phyloP scores from a whole-genome alignment of 2,329 filamentous ascomycete genomes.

The Thielaviopsis musarum region DNA sequence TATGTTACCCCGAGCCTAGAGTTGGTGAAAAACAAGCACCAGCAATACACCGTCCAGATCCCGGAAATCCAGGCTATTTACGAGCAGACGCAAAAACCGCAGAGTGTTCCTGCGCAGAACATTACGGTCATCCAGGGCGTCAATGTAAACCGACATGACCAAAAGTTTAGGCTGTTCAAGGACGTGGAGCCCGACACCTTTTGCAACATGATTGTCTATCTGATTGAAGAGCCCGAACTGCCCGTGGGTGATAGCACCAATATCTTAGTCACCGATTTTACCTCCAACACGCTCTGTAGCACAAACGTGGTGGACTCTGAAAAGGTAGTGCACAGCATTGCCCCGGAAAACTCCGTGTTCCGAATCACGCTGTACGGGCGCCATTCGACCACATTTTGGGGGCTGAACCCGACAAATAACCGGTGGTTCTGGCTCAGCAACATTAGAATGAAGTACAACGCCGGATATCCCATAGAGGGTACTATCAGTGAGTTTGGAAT shows the following conservation, averaged over 20 bases:
- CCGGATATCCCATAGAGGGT: neutral
- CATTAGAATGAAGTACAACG: neutral
- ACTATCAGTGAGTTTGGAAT: neutral
- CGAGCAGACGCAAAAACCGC: neutral
- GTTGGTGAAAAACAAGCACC: neutral
- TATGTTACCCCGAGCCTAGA: neutral
- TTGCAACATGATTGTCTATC: conserved; percentile 54
- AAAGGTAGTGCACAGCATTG: neutral
- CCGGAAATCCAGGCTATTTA: neutral
- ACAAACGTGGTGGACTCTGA: neutral
- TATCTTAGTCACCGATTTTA: conserved; percentile 73
- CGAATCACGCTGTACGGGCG: conserved; percentile 14
- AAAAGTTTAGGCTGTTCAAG: conserved; percentile 33
- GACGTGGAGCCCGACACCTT: conserved; percentile 41
- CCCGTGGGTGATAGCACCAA: conserved; percentile 29
- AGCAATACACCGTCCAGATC: neutral
- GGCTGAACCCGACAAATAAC: neutral
- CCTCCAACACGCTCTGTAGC: conserved; percentile 35
- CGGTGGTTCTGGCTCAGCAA: conserved; percentile 6
- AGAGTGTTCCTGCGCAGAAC: neutral
- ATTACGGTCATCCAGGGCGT: conserved; percentile 22
- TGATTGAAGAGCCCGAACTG: conserved; percentile 37
- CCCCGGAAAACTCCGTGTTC: conserved; percentile 18
- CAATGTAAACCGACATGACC: conserved; percentile 39
- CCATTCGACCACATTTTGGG: neutral